A percentile compares a stretch with the other conserved stretches of the same genome.
phyloP scores from a whole-genome alignment of 352 stramenopile species.

The Phytophthora ramorum region DNA sequence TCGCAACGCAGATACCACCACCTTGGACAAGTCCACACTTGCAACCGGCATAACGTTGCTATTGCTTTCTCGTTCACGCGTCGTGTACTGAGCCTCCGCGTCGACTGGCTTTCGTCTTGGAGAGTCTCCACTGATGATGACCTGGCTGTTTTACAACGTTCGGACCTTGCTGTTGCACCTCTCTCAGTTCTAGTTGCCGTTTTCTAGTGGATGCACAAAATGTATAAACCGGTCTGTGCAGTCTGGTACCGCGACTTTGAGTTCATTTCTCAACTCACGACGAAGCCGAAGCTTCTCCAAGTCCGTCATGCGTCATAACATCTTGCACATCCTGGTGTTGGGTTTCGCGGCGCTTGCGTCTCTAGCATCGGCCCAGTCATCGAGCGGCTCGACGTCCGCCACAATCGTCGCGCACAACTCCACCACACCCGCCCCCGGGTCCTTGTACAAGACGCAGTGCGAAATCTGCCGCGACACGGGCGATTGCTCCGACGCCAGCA shows the following conservation, averaged over 20 bases:
- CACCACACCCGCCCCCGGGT: conserved; percentile 8
- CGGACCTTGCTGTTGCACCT: background rate
- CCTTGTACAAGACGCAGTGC: conserved; percentile 36
- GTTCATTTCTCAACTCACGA: background rate
- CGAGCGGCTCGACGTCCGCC: conserved; percentile 24
- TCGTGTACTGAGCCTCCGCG: no score
- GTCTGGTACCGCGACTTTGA: no score
- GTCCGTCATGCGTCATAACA: background rate
- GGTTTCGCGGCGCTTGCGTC: background rate
- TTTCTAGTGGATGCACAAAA: background rate
- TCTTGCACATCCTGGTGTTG: background rate
- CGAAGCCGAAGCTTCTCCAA: background rate
- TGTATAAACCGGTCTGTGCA: background rate
- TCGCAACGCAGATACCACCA: no score
- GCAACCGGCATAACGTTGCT: no score
- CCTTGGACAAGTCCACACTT: no score
- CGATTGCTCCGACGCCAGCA: conserved; percentile 35
- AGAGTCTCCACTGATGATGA: no score
- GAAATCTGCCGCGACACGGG: conserved; percentile 60
- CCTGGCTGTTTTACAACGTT: background rate
- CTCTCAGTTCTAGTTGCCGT: background rate
- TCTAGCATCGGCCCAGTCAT: conserved; percentile 19
- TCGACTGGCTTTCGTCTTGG: no score
- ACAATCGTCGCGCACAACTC: conserved; percentile 28
- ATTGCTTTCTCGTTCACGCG: no score